Conservation (phyloP, 2,329 filamentous ascomycete species). For the Neobulgaria alba region DNA sequence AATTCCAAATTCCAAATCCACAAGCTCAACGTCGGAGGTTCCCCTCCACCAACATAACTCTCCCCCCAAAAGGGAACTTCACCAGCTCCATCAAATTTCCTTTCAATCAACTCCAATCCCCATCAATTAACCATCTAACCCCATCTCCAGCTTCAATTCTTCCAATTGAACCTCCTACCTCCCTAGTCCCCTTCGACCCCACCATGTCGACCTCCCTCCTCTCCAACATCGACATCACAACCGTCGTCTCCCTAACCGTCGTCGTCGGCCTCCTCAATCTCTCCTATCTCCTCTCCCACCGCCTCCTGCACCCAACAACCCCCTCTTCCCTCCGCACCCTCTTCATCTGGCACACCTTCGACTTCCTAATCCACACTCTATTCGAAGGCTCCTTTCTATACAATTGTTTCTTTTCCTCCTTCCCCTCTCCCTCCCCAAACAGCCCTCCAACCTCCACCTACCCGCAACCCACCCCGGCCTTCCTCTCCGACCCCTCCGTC, state of each 20-base stretch:
- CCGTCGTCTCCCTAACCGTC: conserved; percentile 48
- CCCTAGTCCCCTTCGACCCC: too few species aligned
- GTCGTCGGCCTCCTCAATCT: conserved; percentile 43
- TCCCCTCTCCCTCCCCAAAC: conserved; percentile 35
- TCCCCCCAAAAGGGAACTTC: too few species aligned
- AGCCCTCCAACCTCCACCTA: conserved; percentile 17
- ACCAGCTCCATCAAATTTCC: too few species aligned
- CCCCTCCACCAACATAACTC: too few species aligned
- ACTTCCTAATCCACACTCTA: conserved; percentile 82
- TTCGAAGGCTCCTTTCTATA: conserved; percentile 90
- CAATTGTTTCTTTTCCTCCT: conserved; percentile 76
- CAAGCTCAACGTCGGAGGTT: too few species aligned
- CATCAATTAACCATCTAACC: too few species aligned
- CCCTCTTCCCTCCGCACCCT: conserved; percentile 58
- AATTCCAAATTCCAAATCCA: too few species aligned
- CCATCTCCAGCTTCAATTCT: too few species aligned
- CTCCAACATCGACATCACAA: conserved; percentile 54
- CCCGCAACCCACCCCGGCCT: conserved; percentile 33
- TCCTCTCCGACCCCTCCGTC: conserved; percentile 38
- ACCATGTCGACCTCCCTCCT: too few species aligned
- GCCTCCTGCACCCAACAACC: conserved; percentile 28
- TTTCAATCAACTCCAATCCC: too few species aligned
- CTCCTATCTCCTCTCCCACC: conserved; percentile 42
- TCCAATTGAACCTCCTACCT: too few species aligned
- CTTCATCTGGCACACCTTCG: conserved; percentile 92